A percentile compares a stretch with the other conserved stretches of the same genome.
Evolutionary conservation across 768 basidiomycete genomes (phyloP).

Genomic region (Pleurotus ostreatus): DNA sequence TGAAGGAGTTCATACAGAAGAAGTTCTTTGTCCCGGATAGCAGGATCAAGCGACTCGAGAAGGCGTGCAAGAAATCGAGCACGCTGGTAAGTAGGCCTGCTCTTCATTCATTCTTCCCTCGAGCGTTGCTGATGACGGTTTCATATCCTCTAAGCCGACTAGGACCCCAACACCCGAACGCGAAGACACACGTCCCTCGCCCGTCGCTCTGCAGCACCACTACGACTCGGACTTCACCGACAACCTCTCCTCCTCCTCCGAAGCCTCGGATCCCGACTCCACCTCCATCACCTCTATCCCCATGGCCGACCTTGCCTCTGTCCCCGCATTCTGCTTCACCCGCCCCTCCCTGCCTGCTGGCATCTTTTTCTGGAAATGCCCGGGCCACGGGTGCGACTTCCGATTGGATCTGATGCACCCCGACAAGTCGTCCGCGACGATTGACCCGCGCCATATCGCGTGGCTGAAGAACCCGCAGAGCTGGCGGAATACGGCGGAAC

Average conservation of each 20-base stretch:
- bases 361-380: neutral
- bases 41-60: too few species aligned
- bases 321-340: neutral
- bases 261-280: slow-evolving; percentile 35
- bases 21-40: slow-evolving; percentile 2
- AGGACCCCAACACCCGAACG: neutral
- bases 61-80: too few species aligned
- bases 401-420: neutral
- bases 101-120: neutral
- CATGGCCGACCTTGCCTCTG: neutral
- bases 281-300: slow-evolving; percentile 9
- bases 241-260: slow-evolving; percentile 37
- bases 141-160: neutral
- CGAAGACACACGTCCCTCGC: neutral
- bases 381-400: neutral
- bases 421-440: neutral
- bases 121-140: neutral
- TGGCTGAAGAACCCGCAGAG: too few species aligned
- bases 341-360: neutral
- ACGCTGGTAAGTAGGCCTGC: neutral
- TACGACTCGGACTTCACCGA: slow-evolving; percentile 58
- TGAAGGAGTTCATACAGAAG: neutral
- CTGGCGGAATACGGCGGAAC: neutral
- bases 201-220: slow-evolving; percentile 14
- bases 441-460: neutral